Evolutionary conservation across 2,329 filamentous ascomycete genomes (phyloP).

Genomic region (Sarocladiaceae sp.): DNA sequence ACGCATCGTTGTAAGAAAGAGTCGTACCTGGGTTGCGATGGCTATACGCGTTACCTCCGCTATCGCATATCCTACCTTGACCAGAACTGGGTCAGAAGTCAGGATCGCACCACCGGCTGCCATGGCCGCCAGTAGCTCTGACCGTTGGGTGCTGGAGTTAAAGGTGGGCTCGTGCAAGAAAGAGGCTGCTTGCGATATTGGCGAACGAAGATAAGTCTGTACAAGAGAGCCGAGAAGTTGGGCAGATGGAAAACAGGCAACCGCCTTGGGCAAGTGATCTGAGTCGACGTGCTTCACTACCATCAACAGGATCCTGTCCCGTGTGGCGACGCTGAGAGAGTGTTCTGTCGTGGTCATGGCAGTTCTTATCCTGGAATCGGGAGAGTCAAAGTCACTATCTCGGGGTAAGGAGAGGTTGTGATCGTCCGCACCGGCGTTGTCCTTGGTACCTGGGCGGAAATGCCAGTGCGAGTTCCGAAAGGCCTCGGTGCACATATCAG

Average conservation of each 20-base stretch:
- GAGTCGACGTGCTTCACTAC: constrained; percentile 22
- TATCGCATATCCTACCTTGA: constrained; percentile 35
- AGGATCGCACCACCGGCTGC: constrained; percentile 31
- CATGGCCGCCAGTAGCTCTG: constrained; percentile 32
- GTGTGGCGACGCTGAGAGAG: constrained; percentile 16
- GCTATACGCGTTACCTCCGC: constrained; percentile 32
- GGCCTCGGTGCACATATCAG: constrained; percentile 17
- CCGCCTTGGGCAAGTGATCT: constrained; percentile 20
- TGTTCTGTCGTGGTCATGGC: constrained; percentile 8
- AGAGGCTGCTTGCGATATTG: constrained; percentile 20
- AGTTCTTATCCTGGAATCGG: neutral
- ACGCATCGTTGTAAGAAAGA: too few species aligned
- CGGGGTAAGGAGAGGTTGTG: constrained; percentile 24
- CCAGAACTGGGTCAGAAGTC: constrained; percentile 29
- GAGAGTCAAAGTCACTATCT: constrained; percentile 17
- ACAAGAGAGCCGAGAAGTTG: constrained; percentile 33
- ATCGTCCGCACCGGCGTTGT: constrained; percentile 25
- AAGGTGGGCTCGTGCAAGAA: constrained; percentile 34
- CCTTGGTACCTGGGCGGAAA: constrained; percentile 24
- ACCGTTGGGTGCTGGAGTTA: constrained; percentile 27
- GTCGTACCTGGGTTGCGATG: too few species aligned
- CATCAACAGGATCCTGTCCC: constrained; percentile 25
- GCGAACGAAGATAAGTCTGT: constrained; percentile 28
- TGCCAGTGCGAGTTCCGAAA: constrained; percentile 23
- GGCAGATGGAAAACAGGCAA: constrained; percentile 33